Conservation (phyloP, 805 yeast genomes). For the Metschnikowia amazonensis region DNA sequence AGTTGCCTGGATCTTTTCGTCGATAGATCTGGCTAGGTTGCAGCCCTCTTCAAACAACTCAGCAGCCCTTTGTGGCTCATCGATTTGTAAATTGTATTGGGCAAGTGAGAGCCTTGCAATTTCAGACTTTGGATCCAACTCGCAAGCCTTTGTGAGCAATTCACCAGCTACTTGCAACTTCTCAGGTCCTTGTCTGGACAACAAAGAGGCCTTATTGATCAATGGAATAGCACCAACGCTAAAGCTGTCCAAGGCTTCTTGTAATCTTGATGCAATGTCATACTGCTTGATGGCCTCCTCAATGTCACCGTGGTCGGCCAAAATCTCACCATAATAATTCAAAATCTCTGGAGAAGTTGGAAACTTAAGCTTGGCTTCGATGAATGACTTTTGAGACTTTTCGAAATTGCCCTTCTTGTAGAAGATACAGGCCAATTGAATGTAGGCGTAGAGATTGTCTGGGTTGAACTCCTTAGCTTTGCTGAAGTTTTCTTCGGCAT, state of each 20-base stretch:
- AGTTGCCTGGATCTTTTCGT: slow-evolving; percentile 86
- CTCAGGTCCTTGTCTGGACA: slow-evolving; percentile 53
- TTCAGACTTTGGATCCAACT: slow-evolving; percentile 84
- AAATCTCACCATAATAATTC: slow-evolving; percentile 92
- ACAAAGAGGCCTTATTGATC: slow-evolving; percentile 79
- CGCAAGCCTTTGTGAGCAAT: slow-evolving; percentile 69
- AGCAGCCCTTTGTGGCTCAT: slow-evolving; percentile 78
- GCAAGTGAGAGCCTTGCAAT: slow-evolving; percentile 89
- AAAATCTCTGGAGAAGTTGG: slow-evolving; percentile 89
- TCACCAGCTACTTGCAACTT: slow-evolving; percentile 53
- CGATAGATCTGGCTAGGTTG: slow-evolving; percentile 73
- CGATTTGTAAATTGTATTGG: slow-evolving; percentile 81
- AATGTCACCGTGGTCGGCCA: slow-evolving; percentile 74
- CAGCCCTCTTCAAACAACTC: slow-evolving; percentile 79
- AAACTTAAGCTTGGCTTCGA: slow-evolving; percentile 67
- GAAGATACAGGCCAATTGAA: slow-evolving; percentile 88
- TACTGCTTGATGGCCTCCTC: slow-evolving; percentile 76
- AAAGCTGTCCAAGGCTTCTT: slow-evolving; percentile 60
- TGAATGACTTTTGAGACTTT: slow-evolving; percentile 62
- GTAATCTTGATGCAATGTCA: slow-evolving; percentile 81
- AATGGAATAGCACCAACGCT: slow-evolving; percentile 87
- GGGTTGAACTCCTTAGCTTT: slow-evolving; percentile 74
- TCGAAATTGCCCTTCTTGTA: slow-evolving; percentile 68
- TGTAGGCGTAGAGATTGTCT: slow-evolving; percentile 75
- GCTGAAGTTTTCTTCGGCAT: slow-evolving; percentile 71